Conservation (phyloP, 768 basidiomycete species). For the Auricularia auricula-judae region DNA sequence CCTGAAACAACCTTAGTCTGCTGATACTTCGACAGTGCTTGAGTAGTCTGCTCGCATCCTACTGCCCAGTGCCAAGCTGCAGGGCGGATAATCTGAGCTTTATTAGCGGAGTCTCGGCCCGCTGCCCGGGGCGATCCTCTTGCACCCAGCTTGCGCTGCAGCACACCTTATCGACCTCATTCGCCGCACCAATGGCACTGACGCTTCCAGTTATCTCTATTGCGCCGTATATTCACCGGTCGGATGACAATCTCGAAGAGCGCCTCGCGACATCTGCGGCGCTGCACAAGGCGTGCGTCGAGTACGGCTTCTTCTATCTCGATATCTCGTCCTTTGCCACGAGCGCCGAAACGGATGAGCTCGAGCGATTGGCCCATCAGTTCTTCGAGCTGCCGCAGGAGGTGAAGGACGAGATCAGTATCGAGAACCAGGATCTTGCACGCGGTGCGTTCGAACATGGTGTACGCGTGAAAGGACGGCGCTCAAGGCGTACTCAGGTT, state of each 20-base stretch:
- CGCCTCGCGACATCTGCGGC: slow-evolving; percentile 27
- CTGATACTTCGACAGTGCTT: no score
- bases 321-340: slow-evolving; percentile 52
- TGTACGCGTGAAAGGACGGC: neutral
- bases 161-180: neutral
- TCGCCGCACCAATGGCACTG: neutral
- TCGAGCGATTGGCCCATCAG: slow-evolving; percentile 48
- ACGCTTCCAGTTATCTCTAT: slow-evolving; percentile 64
- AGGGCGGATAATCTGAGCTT: no score
- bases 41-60: no score
- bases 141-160: no score
- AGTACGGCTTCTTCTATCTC: slow-evolving; percentile 87
- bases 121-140: no score
- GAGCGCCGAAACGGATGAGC: slow-evolving; percentile 48
- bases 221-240: slow-evolving; percentile 43
- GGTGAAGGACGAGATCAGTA: slow-evolving; percentile 67
- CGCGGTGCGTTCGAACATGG: slow-evolving; percentile 40
- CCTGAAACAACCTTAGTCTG: no score
- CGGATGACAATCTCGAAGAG: slow-evolving; percentile 18
- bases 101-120: no score
- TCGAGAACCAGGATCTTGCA: slow-evolving; percentile 60
- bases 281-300: slow-evolving; percentile 61
- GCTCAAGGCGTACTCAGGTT: slow-evolving; percentile 38
- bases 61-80: no score
- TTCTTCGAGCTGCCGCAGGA: slow-evolving; percentile 67